Base-by-base conservation (phyloP, 192 early-diverging fungal genomes). In the Mortierella claussenii region DNA sequence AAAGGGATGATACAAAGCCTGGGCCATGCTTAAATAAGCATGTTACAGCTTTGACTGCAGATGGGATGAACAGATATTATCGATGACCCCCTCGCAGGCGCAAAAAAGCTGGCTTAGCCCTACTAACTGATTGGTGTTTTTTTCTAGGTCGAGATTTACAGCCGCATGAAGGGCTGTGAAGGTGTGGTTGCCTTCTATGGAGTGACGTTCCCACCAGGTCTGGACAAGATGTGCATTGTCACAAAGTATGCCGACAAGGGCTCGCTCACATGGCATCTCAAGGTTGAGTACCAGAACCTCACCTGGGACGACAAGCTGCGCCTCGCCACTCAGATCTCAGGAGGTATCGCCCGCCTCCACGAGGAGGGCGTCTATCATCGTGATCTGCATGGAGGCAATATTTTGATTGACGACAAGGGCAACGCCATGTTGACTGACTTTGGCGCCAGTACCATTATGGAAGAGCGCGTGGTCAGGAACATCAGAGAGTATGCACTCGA, bases 161-260 rank as follows among this genome's bases (percentile, higher is more conserved):
- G 52, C 10, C 63, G 73, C 31, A 67, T 76, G 64, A 76, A 76
- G 30, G 64, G 58, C 4, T 61, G 64, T 15, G 33, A 61, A 11
- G 36, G 65, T 36, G 73, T 76, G 1, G 65, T 76, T n/a, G 24
- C 40, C 44, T 67, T 76, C 24, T 67, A 62, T 24, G 65, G 73
- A 20, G 73, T 76, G n/a, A 67, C 73, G 0, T 76, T 56, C 46
- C 73, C 59, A 8, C 57, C 52, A 12, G 58, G 52, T 6, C 30
- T 76, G n/a, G 53, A 69, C 54, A 69, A 65, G 33, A 26, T 65
- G 34, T 81, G 60, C 31, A 60, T 78, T 24, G 80, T 81, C n/a
- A 78, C 74, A 36, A 68, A 70, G 60, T 78, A 78, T 37, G 73
- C 73, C 27, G 56, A 69, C n/a, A 69, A 61, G 2, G 80, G 80